Base-by-base conservation (phyloP, 306 rosid genomes). In the Dryas octopetala region DNA sequence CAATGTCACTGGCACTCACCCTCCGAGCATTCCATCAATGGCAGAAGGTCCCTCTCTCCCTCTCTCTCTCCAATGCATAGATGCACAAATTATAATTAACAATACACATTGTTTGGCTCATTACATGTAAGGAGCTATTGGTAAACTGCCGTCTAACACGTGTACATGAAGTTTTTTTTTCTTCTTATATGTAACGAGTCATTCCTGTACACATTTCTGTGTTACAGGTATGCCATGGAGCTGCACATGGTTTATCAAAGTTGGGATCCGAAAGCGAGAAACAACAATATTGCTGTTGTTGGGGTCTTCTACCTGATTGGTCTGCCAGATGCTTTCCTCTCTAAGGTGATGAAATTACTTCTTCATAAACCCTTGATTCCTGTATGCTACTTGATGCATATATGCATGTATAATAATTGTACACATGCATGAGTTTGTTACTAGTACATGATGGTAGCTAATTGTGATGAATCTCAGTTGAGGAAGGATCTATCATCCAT, bases 1-100 rank as follows among this genome's bases (percentile, higher is more conserved):
- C 96, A 86, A 73, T 46, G 82, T 23, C 97, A 92, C 44, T 90
- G 96, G 93, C 97, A 92, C 72, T 84, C 96, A 6, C 97, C 96
- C 62, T 86, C 93, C 0, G 96, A 92, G 77, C 96, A 92, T 23
- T 64, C 92, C 74, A 70, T 90, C 78, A 87, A 90, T 55, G 92
- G 89, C 74, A 83, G 76, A 12, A 88, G 89, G 93, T 86, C 40
- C 3, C 13, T 64, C 50, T 66, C 46, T 64, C 9, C 38, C 38
- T 64, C 61, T 26, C 61, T 26, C 26, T 43, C 50, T 52, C 54
- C 55, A 28, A 38, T 61, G 45, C 66, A 13, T 13, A 13, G 4
- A 4, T 68, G n/a, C 2, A 1, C 19, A 14, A 40, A 11, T 13
- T 69, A 0, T 11, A 26, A 58, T 13, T 1, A 23, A 11, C 15